Conservation (phyloP, 2,329 filamentous ascomycete genomes). For the Fusarium bulbicola region DNA sequence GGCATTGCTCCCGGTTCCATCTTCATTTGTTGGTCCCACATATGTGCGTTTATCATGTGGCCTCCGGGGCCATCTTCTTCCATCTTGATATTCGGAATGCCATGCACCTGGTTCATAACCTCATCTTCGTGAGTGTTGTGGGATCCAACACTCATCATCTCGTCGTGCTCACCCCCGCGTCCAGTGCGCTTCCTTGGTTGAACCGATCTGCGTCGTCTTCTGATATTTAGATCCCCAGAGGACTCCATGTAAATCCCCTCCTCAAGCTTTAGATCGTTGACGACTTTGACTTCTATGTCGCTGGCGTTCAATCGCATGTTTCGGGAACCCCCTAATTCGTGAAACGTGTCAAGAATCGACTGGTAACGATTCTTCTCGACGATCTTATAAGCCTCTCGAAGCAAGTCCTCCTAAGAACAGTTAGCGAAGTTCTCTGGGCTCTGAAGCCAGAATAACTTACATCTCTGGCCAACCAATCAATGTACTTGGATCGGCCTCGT, state of each 20-base stretch:
- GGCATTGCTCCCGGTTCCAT: constrained; percentile 39
- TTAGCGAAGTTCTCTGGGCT: constrained; percentile 6
- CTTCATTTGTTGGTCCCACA: constrained; percentile 46
- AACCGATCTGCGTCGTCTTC: constrained; percentile 55
- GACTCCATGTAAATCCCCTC: constrained; percentile 53
- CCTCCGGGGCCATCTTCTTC: constrained; percentile 37
- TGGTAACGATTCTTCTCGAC: constrained; percentile 57
- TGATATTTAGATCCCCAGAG: constrained; percentile 48
- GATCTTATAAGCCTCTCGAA: constrained; percentile 52
- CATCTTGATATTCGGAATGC: constrained; percentile 36
- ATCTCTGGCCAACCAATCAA: constrained; percentile 59
- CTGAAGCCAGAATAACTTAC: constrained; percentile 49
- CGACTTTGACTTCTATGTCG: constrained; percentile 61
- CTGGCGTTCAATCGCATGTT: constrained; percentile 59
- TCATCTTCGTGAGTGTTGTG: constrained; percentile 49
- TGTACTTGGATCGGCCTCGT: constrained; percentile 59
- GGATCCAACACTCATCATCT: constrained; percentile 50
- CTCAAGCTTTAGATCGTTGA: constrained; percentile 53
- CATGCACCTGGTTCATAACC: constrained; percentile 48
- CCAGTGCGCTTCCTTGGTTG: constrained; percentile 41
- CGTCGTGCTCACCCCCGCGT: constrained; percentile 45
- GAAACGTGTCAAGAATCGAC: constrained; percentile 55
- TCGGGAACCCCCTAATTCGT: constrained; percentile 59
- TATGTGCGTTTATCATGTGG: constrained; percentile 43
- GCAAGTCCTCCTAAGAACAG: constrained; percentile 49